Evolutionary conservation across 2,329 filamentous ascomycete species (phyloP).

Genomic region (Rhytidhysteron rufulum): DNA sequence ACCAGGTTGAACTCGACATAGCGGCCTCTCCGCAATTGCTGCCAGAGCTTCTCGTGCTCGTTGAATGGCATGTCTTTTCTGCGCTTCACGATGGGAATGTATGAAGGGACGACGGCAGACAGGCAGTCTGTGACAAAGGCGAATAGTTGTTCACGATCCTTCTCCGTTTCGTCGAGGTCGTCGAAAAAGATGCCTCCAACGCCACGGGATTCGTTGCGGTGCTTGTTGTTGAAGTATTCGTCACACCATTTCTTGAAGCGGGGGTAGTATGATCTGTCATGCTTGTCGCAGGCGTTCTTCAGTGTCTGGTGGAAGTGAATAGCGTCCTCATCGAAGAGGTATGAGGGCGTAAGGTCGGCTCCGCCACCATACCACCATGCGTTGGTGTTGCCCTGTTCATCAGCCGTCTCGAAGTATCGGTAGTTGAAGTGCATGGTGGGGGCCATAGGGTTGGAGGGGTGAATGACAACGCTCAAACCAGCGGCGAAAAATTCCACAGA

Average conservation of each 20-base stretch:
- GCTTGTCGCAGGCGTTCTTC: constrained; percentile 88
- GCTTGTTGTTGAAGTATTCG: constrained; percentile 92
- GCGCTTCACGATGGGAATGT: constrained; percentile 81
- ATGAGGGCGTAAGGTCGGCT: constrained; percentile 86
- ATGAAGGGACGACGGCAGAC: constrained; percentile 82
- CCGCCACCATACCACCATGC: constrained; percentile 99
- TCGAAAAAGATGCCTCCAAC: constrained; percentile 98
- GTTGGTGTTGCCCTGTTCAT: constrained; percentile 73
- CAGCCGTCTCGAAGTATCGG: constrained; percentile 94
- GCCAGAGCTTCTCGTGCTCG: constrained; percentile 87
- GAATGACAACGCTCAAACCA: constrained; percentile 86
- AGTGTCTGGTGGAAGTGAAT: constrained; percentile 94
- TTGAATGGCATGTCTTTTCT: constrained; percentile 91
- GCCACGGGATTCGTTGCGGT: constrained; percentile 80
- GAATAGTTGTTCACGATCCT: constrained; percentile 85
- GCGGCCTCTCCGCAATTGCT: constrained; percentile 87
- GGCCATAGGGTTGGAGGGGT: constrained; percentile 93
- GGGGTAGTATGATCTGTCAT: constrained; percentile 88
- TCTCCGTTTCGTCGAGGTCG: constrained; percentile 83
- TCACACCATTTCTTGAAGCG: constrained; percentile 99
- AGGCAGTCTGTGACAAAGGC: constrained; percentile 83
- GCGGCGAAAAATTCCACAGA: constrained; percentile 93
- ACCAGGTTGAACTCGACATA: constrained; percentile 99
- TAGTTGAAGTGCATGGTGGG: constrained; percentile 98
- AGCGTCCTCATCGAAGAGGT: constrained; percentile 95